These are phyloP conservation scores for Pseudogymnoascus pannorum DNA, from an alignment of 2,329 filamentous ascomycete species.

Conservation along the genomic window DNA sequence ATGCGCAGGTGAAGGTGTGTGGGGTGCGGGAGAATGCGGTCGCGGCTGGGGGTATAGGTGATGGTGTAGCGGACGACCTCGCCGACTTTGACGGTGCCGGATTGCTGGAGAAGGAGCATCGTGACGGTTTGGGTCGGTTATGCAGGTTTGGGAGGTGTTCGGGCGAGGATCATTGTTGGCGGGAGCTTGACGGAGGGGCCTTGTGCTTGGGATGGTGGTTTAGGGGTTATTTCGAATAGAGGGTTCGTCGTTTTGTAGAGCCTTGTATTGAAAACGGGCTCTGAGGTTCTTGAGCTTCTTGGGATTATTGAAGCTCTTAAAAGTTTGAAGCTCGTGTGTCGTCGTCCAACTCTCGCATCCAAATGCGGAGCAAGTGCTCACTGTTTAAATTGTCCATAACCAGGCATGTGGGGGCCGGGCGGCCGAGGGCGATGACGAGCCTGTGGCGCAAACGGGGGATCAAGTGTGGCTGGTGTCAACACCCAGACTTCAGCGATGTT, in stretches of 20 bases:
- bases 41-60: conserved; percentile 82
- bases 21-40: conserved; percentile 84
- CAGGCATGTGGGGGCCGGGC: conserved; percentile 4
- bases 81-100: conserved; percentile 86
- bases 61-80: conserved; percentile 88
- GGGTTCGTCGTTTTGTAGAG: background rate
- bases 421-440: conserved; percentile 17
- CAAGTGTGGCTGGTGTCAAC: background rate
- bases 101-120: conserved; percentile 89
- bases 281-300: background rate
- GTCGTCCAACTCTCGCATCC: background rate
- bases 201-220: background rate
- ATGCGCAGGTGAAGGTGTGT: conserved; percentile 75
- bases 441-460: conserved; percentile 11
- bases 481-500: background rate
- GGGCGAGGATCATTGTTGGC: background rate
- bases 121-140: conserved; percentile 16
- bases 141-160: background rate
- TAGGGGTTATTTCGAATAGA: background rate
- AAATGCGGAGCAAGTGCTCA: background rate
- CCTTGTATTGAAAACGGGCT: background rate
- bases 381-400: background rate
- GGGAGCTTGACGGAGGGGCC: background rate
- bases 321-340: background rate
- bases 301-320: background rate